Evolutionary conservation across 768 basidiomycete species (phyloP).

Genomic region (Boletus edulis): DNA sequence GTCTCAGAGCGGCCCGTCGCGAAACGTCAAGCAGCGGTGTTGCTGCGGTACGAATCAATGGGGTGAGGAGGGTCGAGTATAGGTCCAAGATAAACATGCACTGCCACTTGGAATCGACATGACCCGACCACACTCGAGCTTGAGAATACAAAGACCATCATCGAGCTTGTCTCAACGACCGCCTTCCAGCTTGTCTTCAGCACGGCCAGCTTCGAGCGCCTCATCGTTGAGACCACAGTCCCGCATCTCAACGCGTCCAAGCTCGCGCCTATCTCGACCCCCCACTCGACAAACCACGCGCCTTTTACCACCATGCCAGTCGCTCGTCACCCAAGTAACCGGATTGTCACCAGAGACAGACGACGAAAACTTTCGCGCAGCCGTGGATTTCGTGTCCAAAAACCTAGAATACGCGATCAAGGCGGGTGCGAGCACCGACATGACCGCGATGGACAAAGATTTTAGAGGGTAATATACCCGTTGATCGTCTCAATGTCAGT

Average conservation of each 20-base stretch:
- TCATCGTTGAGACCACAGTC: slow-evolving; percentile 35
- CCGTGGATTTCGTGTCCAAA: slow-evolving; percentile 57
- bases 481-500: background rate
- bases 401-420: slow-evolving; percentile 58
- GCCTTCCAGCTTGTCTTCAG: slow-evolving; percentile 42
- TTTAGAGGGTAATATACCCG: slow-evolving; percentile 46
- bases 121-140: slow-evolving; percentile 27
- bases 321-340: slow-evolving; percentile 53
- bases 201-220: slow-evolving; percentile 43
- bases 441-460: slow-evolving; percentile 51
- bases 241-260: slow-evolving; percentile 35
- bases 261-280: slow-evolving; percentile 49
- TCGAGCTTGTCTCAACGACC: slow-evolving; percentile 42
- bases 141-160: slow-evolving; percentile 25
- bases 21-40: too few species aligned
- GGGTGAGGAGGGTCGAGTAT: too few species aligned
- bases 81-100: too few species aligned
- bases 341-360: slow-evolving; percentile 45
- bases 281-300: slow-evolving; percentile 50
- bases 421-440: slow-evolving; percentile 55
- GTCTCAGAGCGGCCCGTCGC: too few species aligned
- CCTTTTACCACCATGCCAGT: slow-evolving; percentile 52
- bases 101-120: slow-evolving; percentile 1
- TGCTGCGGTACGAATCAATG: too few species aligned
- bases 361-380: slow-evolving; percentile 44